Evolutionary conservation across 2,329 filamentous ascomycete species (phyloP).

Genomic region (Ophiostoma novo-ulmi): DNA sequence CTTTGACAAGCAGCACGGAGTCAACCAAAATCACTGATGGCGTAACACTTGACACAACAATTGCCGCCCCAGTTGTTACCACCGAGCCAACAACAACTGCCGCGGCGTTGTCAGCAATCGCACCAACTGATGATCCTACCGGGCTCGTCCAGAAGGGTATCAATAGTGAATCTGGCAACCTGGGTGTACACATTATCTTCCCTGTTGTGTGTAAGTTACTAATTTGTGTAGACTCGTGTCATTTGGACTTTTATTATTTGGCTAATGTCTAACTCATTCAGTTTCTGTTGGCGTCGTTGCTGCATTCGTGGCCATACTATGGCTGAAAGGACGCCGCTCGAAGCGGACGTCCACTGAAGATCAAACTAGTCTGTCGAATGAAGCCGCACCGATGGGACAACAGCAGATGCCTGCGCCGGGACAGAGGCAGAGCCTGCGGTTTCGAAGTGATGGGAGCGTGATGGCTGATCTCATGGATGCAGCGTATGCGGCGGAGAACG

Average conservation of each 20-base stretch:
- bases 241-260: background rate
- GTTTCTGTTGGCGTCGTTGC: constrained; percentile 1
- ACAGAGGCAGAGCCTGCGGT: background rate
- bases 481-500: constrained; percentile 6
- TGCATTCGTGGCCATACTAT: background rate
- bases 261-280: background rate
- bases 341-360: background rate
- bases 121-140: background rate
- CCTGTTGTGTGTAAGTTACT: constrained; percentile 8
- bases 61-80: background rate
- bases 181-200: background rate
- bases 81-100: background rate
- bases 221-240: background rate
- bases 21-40: background rate
- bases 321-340: background rate
- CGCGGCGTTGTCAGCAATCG: background rate
- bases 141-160: background rate
- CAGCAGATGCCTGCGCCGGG: background rate
- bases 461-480: constrained; percentile 15
- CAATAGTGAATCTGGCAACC: background rate
- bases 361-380: background rate
- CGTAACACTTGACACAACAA: background rate
- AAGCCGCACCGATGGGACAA: background rate
- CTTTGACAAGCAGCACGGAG: background rate
- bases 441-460: constrained; percentile 10